Percentiles rank a stretch among this genome's conserved stretches.
These are phyloP conservation scores for Vitis riparia DNA, from an alignment of 164 flowering plant genomes.

Conservation along the genomic window DNA sequence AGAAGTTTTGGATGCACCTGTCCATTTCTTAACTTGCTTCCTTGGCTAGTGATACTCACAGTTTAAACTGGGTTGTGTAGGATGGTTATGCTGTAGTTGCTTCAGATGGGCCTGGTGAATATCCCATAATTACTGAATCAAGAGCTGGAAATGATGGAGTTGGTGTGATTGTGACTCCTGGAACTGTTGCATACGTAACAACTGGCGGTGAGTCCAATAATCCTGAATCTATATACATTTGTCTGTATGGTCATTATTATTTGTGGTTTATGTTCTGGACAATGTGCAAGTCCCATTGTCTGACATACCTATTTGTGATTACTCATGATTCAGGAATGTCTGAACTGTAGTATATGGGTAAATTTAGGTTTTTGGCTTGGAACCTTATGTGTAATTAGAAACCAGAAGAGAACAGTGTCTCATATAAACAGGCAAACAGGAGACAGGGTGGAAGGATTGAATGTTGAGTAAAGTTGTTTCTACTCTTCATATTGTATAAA, in stretches of 20 bases:
- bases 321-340: too few relatives aligned
- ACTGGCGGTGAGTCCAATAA: conserved; percentile 66
- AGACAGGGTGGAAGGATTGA: too few relatives aligned
- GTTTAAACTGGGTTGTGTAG: conserved; percentile 30
- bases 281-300: not conserved
- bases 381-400: too few relatives aligned
- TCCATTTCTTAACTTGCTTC: not conserved
- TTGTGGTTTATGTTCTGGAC: not conserved
- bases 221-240: not conserved
- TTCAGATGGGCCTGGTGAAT: conserved; percentile 95
- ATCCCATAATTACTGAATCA: conserved; percentile 81
- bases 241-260: not conserved
- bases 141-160: conserved; percentile 97
- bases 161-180: conserved; percentile 68
- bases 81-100: conserved; percentile 97
- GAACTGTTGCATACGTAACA: conserved; percentile 92
- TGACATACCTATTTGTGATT: too few relatives aligned
- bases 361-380: too few relatives aligned
- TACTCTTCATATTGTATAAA: too few relatives aligned
- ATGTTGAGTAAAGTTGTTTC: too few relatives aligned
- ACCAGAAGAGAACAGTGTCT: too few relatives aligned
- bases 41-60: not conserved
- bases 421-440: too few relatives aligned
- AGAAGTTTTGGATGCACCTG: not conserved
- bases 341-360: too few relatives aligned